Percentiles rank a stretch among this genome's conserved stretches.
phyloP scores from a whole-genome alignment of 2,329 filamentous ascomycete species.

The Mollisia scopiformis region DNA sequence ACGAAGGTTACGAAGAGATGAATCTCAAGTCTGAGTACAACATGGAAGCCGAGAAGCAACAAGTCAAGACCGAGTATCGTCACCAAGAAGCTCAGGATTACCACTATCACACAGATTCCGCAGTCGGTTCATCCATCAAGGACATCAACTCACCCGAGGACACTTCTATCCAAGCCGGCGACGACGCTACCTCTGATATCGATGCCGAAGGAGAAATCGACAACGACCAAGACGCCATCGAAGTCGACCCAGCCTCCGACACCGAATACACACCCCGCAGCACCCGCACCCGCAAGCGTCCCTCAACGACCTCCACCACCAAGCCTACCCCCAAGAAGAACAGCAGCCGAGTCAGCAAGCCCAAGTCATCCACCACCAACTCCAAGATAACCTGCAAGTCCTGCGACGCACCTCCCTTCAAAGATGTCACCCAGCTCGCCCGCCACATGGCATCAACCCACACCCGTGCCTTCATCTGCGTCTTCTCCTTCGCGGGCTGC shows the following conservation, averaged over 20 bases:
- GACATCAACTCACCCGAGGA: conserved; percentile 25
- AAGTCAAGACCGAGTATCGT: background rate
- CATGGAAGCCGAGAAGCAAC: conserved; percentile 1
- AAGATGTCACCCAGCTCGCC: conserved; percentile 48
- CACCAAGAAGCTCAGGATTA: background rate
- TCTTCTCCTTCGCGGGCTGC: conserved; percentile 80
- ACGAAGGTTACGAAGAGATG: conserved; percentile 25
- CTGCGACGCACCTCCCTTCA: conserved; percentile 43
- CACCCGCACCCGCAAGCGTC: conserved; percentile 23
- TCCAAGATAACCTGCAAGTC: conserved; percentile 18
- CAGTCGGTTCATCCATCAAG: conserved; percentile 28
- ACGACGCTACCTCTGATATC: conserved; percentile 11
- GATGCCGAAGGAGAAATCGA: conserved; percentile 20
- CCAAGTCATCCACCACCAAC: conserved; percentile 2
- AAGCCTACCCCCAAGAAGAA: background rate
- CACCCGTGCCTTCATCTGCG: conserved; percentile 71
- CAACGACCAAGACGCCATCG: conserved; percentile 5
- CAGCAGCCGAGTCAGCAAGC: conserved; percentile 17
- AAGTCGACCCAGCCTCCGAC: conserved; percentile 21
- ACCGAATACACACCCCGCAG: conserved; percentile 29
- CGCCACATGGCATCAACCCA: conserved; percentile 51
- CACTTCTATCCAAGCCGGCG: conserved; percentile 1
- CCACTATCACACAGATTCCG: background rate
- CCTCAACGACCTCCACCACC: background rate
- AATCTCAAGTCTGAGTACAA: conserved; percentile 20